A percentile compares a stretch with the other conserved stretches of the same genome.
Conservation (phyloP, 1,284 basidiomycete species). For the Rhodotorula glutinis region DNA sequence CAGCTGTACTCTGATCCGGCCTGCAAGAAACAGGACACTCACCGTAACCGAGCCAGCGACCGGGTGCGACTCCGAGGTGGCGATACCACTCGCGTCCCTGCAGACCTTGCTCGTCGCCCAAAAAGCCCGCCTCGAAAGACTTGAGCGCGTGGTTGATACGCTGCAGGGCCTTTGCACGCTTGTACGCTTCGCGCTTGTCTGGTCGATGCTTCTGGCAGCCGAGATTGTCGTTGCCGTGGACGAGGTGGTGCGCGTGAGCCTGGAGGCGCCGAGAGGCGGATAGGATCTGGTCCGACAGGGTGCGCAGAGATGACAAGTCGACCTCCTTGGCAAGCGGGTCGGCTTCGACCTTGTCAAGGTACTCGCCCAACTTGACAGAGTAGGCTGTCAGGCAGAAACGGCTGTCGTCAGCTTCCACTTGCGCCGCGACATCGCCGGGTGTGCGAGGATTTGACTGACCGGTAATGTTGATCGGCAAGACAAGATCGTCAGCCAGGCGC, state of each 20-base stretch:
- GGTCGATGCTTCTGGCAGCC: constrained; percentile 38
- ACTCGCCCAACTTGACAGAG: constrained; percentile 60
- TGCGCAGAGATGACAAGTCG: constrained; percentile 55
- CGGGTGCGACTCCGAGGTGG: constrained; percentile 83
- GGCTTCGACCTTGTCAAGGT: constrained; percentile 55
- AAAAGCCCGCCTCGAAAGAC: constrained; percentile 69
- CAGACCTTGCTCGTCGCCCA: constrained; percentile 74
- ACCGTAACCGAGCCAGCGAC: constrained; percentile 52
- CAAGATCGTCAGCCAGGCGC: constrained; percentile 60
- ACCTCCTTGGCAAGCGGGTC: constrained; percentile 43
- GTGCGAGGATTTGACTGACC: constrained; percentile 14
- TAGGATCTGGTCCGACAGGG: constrained; percentile 57
- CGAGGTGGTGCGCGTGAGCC: not conserved
- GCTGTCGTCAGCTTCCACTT: not conserved
- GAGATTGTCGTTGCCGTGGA: not conserved
- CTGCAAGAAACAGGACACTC: too few species aligned
- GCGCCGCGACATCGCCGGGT: too few species aligned
- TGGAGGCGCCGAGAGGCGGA: constrained; percentile 49
- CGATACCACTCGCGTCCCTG: constrained; percentile 48
- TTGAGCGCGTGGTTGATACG: constrained; percentile 29
- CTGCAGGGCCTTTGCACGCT: constrained; percentile 61
- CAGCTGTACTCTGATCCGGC: too few species aligned
- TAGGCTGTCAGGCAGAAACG: constrained; percentile 53
- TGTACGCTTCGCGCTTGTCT: constrained; percentile 57
- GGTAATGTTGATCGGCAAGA: constrained; percentile 69